Evolutionary conservation across 169 alveolate genomes (phyloP).

Genomic region (Plasmodium malariae): DNA sequence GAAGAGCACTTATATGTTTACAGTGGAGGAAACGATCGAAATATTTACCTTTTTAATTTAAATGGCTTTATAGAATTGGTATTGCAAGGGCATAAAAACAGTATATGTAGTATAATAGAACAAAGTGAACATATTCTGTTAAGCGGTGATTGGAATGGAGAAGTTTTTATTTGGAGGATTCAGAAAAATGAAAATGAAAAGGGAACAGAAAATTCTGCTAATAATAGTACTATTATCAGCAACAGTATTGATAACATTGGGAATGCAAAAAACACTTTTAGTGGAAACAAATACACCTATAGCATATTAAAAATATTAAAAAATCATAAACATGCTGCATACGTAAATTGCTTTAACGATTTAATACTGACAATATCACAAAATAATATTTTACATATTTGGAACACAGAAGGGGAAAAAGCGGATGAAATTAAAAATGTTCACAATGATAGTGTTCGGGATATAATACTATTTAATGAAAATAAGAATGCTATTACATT

Average conservation of each 20-base stretch:
- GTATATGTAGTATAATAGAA: constrained; percentile 60
- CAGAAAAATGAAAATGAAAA: not conserved
- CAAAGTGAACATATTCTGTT: constrained; percentile 37
- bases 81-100: constrained; percentile 62
- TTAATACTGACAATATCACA: constrained; percentile 57
- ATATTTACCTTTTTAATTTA: constrained; percentile 25
- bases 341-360: constrained; percentile 41
- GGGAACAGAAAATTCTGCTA: not conserved
- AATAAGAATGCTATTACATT: constrained; percentile 53
- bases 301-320: constrained; percentile 41
- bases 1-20: constrained; percentile 54
- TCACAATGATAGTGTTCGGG: constrained; percentile 68
- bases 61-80: constrained; percentile 58
- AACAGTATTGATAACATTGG: not conserved
- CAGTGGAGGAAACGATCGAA: constrained; percentile 61
- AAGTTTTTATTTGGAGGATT: constrained; percentile 44
- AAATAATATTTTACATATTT: constrained; percentile 33
- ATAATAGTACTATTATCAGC: not conserved
- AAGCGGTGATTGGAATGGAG: constrained; percentile 73
- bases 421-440: constrained; percentile 55
- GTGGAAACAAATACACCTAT: constrained; percentile 34
- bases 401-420: constrained; percentile 45
- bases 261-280: not conserved
- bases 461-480: constrained; percentile 53
- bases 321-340: constrained; percentile 53